A percentile compares a stretch with the other conserved stretches of the same genome.
Evolutionary conservation across 768 basidiomycete genomes (phyloP).

Genomic region (Candolleomyces eurysporus): DNA sequence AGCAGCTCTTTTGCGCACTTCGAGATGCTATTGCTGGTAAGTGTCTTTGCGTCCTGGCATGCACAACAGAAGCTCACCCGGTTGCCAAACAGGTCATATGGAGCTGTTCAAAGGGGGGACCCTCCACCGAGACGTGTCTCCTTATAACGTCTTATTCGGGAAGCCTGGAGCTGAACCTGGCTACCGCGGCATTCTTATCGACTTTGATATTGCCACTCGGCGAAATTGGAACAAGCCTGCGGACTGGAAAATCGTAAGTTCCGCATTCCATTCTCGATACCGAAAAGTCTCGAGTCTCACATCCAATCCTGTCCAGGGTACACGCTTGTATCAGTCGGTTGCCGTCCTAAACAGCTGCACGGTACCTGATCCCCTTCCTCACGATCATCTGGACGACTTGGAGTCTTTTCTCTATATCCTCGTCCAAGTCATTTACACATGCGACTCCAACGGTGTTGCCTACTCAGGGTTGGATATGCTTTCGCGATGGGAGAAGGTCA

Average conservation of each 20-base stretch:
- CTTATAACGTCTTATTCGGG: not conserved
- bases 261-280: not conserved
- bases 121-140: conserved; percentile 1
- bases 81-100: no score
- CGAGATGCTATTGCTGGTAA: conserved; percentile 14
- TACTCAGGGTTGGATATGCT: no score
- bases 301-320: not conserved
- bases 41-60: not conserved
- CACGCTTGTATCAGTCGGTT: not conserved
- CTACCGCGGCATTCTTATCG: not conserved
- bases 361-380: not conserved
- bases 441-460: not conserved
- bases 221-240: not conserved
- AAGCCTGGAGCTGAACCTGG: not conserved
- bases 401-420: not conserved
- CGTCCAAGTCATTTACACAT: not conserved
- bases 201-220: not conserved
- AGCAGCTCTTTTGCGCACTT: conserved; percentile 8
- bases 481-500: no score
- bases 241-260: not conserved
- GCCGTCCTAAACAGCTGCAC: not conserved
- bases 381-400: conserved; percentile 3
- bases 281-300: not conserved
- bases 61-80: no score
- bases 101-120: not conserved